A percentile compares a stretch with the other conserved stretches of the same genome.
phyloP scores from a whole-genome alignment of 495 filamentous ascomycete genomes.

The Penicillium ochrochloron region DNA sequence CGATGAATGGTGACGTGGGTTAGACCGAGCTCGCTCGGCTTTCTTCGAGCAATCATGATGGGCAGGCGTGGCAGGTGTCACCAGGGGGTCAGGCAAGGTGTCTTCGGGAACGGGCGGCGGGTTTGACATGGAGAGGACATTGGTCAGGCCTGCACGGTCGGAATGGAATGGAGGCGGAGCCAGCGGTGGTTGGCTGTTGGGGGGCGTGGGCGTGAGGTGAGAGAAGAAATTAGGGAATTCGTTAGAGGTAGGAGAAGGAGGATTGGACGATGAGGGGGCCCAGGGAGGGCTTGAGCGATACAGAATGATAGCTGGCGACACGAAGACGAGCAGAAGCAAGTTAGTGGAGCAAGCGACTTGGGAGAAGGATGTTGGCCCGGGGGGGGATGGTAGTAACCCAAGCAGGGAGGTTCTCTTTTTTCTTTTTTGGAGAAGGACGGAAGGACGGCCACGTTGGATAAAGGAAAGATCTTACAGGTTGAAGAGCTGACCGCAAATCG shows the following conservation, averaged over 20 bases:
- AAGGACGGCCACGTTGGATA: slow-evolving; percentile 38
- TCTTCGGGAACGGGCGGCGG: slow-evolving; percentile 53
- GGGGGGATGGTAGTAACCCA: neutral
- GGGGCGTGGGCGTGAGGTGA: slow-evolving; percentile 1
- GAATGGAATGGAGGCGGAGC: slow-evolving; percentile 37
- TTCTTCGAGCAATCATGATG: slow-evolving; percentile 52
- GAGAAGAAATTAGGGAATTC: neutral
- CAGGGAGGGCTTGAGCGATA: slow-evolving; percentile 21
- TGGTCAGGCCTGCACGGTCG: slow-evolving; percentile 48
- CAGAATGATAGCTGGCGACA: slow-evolving; percentile 29
- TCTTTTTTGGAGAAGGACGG: neutral
- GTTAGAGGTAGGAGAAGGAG: slow-evolving; percentile 4
- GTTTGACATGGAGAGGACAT: slow-evolving; percentile 63
- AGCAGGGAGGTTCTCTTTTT: slow-evolving; percentile 10
- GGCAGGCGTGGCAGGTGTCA: slow-evolving; percentile 54
- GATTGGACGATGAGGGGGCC: slow-evolving; percentile 21
- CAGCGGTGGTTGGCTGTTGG: slow-evolving; percentile 18
- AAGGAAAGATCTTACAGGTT: slow-evolving; percentile 45
- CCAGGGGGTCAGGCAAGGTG: slow-evolving; percentile 52
- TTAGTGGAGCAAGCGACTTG: slow-evolving; percentile 21
- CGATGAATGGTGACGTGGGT: slow-evolving; percentile 49
- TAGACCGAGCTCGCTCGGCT: slow-evolving; percentile 39
- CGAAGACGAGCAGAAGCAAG: slow-evolving; percentile 27
- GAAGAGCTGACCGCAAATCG: slow-evolving; percentile 27
- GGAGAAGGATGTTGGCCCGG: neutral